These are phyloP conservation scores for Chalciporus piperatus DNA, from an alignment of 768 basidiomycete genomes.

Conservation along the genomic window DNA sequence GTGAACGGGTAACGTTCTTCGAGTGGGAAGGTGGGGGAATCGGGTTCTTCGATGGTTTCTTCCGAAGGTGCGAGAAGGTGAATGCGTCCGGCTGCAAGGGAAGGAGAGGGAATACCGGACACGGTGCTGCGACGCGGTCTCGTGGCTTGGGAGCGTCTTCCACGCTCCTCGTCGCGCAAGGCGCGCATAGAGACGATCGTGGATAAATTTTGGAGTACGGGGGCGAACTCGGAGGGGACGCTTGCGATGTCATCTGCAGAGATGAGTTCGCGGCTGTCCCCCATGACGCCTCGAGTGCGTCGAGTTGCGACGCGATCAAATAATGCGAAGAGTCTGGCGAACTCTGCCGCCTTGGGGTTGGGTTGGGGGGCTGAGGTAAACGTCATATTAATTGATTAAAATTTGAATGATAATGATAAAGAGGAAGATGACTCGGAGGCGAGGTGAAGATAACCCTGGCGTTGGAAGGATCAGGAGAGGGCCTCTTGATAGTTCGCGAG, in stretches of 20 bases:
- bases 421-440: neutral
- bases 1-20: conserved; percentile 50
- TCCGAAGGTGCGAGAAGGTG: conserved; percentile 11
- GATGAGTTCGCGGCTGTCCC: conserved; percentile 16
- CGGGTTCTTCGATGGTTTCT: conserved; percentile 22
- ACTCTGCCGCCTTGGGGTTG: conserved; percentile 46
- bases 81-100: neutral
- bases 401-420: neutral
- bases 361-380: conserved; percentile 18
- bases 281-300: conserved; percentile 31
- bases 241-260: conserved; percentile 31
- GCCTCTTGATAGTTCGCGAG: neutral
- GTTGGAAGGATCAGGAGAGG: neutral
- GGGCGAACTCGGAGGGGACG: conserved; percentile 27
- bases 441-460: neutral
- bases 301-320: conserved; percentile 53
- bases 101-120: conserved; percentile 14
- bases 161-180: conserved; percentile 24
- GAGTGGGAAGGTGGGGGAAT: conserved; percentile 43
- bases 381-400: conserved; percentile 17
- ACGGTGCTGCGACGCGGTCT: conserved; percentile 24
- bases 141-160: conserved; percentile 1
- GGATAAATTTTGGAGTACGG: conserved; percentile 38
- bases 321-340: conserved; percentile 50
- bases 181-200: conserved; percentile 33